Evolutionary conservation across 306 rosid species (phyloP), one percentile per base, ranked within the genome.

Genomic region (Albizia julibrissin): DNA sequence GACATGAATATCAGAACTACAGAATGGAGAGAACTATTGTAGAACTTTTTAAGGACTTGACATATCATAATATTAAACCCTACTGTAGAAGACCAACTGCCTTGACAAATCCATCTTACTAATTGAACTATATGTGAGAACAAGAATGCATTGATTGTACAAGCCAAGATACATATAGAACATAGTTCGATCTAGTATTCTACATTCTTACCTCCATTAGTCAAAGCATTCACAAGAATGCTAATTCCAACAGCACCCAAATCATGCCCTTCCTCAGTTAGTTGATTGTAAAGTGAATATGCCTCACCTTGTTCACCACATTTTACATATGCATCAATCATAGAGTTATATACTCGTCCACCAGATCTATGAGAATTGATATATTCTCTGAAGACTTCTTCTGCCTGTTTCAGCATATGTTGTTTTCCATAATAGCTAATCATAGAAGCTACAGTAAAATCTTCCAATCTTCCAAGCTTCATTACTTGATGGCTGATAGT

Each of bases 281-380:
- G 87, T 79, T 87, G 87, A 85, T 82, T 85, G 91, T 93, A 95
- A 75, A 95, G 89, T 46, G 61, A 79, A 90, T 83, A 91, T 31
- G 95, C 98, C 84, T 91, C 90, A 37, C 89, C 97, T 74, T 86
- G 86, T 83, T 89, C 83, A 80, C 94, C 93, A 74, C 97, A 91
- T 86, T 93, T 95, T 80, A 87, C 87, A 82, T 89, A 95, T 31
- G 90, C 94, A 90, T 90, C 91, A 44, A 95, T 91, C 98, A 95
- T 90, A 64, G 95, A 86, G 79, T 90, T 89, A 84, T 82, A 89
- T 42, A 90, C 69, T 62, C 82, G 82, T 80, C 79, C 86, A 49
- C 83, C 62, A 49, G 85, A 81, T 29, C 79, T 65, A n/a, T 84
- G 69, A 31, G 91, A 89, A 78, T 88, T 90, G 37, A 75, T 85